These are phyloP conservation scores for Maudiozyma humilis DNA, from an alignment of 1,139 yeast genomes.

Conservation along the genomic window DNA sequence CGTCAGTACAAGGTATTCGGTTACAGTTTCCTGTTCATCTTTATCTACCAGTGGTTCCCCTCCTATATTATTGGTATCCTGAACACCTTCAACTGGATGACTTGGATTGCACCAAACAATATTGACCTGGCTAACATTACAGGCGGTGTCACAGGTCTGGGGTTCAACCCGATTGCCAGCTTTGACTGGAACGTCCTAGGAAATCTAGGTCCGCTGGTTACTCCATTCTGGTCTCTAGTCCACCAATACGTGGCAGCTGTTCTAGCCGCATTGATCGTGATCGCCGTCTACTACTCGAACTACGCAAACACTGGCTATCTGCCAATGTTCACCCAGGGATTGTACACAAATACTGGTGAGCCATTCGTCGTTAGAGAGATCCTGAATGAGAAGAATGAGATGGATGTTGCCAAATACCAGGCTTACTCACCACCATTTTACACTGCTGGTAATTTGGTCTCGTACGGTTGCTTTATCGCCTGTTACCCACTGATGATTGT, in stretches of 20 bases:
- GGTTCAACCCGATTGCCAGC: constrained; percentile 46
- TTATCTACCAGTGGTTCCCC: constrained; percentile 52
- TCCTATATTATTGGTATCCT: constrained; percentile 24
- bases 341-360: constrained; percentile 44
- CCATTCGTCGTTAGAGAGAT: constrained; percentile 38
- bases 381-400: constrained; percentile 34
- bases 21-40: constrained; percentile 33
- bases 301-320: constrained; percentile 44
- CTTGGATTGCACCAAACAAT: constrained; percentile 54
- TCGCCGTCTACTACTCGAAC: constrained; percentile 44
- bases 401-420: constrained; percentile 38
- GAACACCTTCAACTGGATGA: constrained; percentile 48
- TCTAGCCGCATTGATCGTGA: constrained; percentile 36
- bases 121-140: constrained; percentile 46
- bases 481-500: constrained; percentile 49
- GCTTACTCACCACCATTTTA: constrained; percentile 50
- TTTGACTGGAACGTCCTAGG: constrained; percentile 44
- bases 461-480: constrained; percentile 51
- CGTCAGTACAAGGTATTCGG: constrained; percentile 42
- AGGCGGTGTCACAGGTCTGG: constrained; percentile 45
- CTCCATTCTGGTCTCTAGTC: constrained; percentile 42
- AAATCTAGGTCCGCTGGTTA: constrained; percentile 29
- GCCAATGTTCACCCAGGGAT: constrained; percentile 45
- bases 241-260: constrained; percentile 39
- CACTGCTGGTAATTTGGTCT: constrained; percentile 47